phyloP scores from a whole-genome alignment of 108 stramenopile species.

The Cyclotella sp. region DNA sequence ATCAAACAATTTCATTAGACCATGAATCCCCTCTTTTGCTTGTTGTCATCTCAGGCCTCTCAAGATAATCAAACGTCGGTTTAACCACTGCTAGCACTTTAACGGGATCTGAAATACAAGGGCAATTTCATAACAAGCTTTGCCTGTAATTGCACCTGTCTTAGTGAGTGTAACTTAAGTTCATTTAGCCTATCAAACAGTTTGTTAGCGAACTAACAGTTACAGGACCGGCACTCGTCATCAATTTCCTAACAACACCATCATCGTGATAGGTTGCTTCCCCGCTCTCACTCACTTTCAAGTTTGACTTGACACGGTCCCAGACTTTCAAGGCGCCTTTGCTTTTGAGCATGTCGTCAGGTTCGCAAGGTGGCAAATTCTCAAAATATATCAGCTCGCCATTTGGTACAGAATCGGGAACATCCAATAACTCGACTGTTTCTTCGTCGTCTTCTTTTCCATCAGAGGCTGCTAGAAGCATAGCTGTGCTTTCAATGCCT shows the following conservation, averaged over 20 bases:
- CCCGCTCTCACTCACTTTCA: slow-evolving; percentile 61
- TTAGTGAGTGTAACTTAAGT: background rate
- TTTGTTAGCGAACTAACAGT: slow-evolving; percentile 59
- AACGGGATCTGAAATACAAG: background rate
- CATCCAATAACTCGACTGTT: slow-evolving; percentile 70
- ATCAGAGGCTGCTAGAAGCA: slow-evolving; percentile 81
- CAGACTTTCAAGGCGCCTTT: slow-evolving; percentile 90
- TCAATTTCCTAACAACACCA: slow-evolving; percentile 43
- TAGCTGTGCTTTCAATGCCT: slow-evolving; percentile 85
- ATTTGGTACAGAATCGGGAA: slow-evolving; percentile 75
- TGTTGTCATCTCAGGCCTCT: too few relatives aligned
- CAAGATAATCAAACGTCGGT: too few relatives aligned
- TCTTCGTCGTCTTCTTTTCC: slow-evolving; percentile 71
- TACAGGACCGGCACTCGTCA: slow-evolving; percentile 70
- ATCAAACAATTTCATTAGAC: too few relatives aligned
- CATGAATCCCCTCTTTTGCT: too few relatives aligned
- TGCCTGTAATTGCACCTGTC: too few relatives aligned
- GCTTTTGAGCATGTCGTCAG: slow-evolving; percentile 85
- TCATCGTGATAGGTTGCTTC: slow-evolving; percentile 69
- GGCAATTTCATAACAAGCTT: too few relatives aligned
- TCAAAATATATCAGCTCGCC: slow-evolving; percentile 81
- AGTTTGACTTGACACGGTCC: slow-evolving; percentile 70
- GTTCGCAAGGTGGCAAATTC: slow-evolving; percentile 67
- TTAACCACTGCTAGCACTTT: too few relatives aligned
- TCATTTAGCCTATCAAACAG: slow-evolving; percentile 49